A percentile compares a stretch with the other conserved stretches of the same genome.
These are phyloP conservation scores for Mycena pura DNA, from an alignment of 768 basidiomycete species.

Conservation along the genomic window DNA sequence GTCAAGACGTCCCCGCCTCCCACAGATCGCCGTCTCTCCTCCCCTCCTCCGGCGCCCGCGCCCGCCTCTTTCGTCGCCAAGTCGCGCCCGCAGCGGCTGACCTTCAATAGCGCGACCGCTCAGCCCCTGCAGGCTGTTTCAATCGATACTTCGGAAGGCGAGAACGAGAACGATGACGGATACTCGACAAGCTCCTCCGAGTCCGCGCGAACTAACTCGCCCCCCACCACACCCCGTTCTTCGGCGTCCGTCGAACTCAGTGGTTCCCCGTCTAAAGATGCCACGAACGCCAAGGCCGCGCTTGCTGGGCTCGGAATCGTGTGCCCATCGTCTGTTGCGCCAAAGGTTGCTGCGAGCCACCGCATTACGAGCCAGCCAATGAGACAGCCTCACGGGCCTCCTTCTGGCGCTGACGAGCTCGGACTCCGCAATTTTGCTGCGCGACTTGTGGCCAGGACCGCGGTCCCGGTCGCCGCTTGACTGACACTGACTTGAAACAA, in stretches of 20 bases:
- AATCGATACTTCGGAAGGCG: slow-evolving; percentile 60
- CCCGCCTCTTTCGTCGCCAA: slow-evolving; percentile 39
- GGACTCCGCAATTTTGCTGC: slow-evolving; percentile 91
- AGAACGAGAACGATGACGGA: slow-evolving; percentile 66
- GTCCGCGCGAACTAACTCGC: slow-evolving; percentile 56
- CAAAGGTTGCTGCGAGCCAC: slow-evolving; percentile 50
- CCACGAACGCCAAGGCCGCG: slow-evolving; percentile 74
- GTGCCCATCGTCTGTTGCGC: slow-evolving; percentile 54
- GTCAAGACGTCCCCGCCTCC: slow-evolving; percentile 79
- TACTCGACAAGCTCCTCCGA: slow-evolving; percentile 69
- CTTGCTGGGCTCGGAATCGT: slow-evolving; percentile 87
- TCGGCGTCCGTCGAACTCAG: slow-evolving; percentile 65
- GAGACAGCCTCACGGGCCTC: slow-evolving; percentile 89
- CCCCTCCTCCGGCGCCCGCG: slow-evolving; percentile 47
- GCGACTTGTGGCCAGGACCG: slow-evolving; percentile 49
- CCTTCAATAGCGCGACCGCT: slow-evolving; percentile 58
- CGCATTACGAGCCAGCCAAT: slow-evolving; percentile 74
- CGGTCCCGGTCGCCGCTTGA: neutral
- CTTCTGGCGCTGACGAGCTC: slow-evolving; percentile 85
- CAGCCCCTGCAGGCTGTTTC: slow-evolving; percentile 61
- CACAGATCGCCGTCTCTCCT: slow-evolving; percentile 55
- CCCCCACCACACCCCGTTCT: slow-evolving; percentile 80
- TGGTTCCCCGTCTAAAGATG: slow-evolving; percentile 85
- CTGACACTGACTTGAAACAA: neutral
- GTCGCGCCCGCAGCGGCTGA: slow-evolving; percentile 71